These are phyloP conservation scores for Crucihimalaya himalaica DNA, from an alignment of 345 rosid genomes.

Conservation along the genomic window DNA sequence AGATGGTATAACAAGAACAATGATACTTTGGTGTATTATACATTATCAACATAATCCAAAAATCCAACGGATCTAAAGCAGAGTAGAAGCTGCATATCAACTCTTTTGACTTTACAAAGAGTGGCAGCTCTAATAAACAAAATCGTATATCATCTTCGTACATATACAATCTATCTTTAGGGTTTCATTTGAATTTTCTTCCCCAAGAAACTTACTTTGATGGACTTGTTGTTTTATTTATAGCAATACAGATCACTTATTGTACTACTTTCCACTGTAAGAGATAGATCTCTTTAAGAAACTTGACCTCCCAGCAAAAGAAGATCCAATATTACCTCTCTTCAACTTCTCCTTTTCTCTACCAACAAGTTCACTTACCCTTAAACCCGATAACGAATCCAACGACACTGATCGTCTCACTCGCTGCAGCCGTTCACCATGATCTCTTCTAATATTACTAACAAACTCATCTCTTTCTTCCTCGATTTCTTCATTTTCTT, in stretches of 20 bases:
- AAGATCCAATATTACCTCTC: slow-evolving; percentile 45
- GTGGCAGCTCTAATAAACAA: slow-evolving; percentile 13
- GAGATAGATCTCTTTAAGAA: slow-evolving; percentile 66
- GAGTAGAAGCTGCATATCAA: slow-evolving; percentile 11
- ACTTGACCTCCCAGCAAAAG: slow-evolving; percentile 51
- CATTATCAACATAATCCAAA: slow-evolving; percentile 11
- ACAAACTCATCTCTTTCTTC: slow-evolving; percentile 34
- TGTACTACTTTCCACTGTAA: slow-evolving; percentile 50
- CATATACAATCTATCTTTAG: slow-evolving; percentile 6
- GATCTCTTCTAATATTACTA: slow-evolving; percentile 28
- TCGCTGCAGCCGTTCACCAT: slow-evolving; percentile 39
- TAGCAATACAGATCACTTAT: neutral
- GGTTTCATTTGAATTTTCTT: neutral
- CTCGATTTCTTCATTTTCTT: slow-evolving; percentile 31
- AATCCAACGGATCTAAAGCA: neutral
- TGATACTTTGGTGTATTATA: neutral
- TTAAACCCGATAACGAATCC: slow-evolving; percentile 58
- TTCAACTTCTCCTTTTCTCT: slow-evolving; percentile 37
- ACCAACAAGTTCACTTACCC: slow-evolving; percentile 43
- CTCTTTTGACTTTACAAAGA: slow-evolving; percentile 17
- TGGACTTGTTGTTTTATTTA: slow-evolving; percentile 18
- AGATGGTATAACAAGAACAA: neutral
- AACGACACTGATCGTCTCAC: slow-evolving; percentile 76
- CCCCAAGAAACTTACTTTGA: slow-evolving; percentile 2
- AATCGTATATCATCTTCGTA: neutral